Conservation (phyloP, 1,284 basidiomycete species). For the Prillingera fragicola region DNA sequence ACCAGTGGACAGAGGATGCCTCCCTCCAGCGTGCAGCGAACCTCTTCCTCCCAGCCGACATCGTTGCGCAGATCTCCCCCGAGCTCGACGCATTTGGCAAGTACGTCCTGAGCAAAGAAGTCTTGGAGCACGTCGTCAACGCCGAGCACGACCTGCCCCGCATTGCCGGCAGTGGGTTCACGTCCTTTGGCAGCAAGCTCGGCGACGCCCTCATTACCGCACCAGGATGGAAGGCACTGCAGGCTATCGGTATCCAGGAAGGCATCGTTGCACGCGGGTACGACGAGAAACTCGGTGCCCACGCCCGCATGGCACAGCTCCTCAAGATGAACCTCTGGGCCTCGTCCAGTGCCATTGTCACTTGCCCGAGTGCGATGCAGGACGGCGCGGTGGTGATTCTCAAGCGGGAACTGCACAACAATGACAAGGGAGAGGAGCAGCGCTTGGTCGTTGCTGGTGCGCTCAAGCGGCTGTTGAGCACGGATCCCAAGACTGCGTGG, state of each 20-base stretch:
- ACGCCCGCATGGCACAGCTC: slow-evolving; percentile 14
- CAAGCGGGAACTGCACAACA: slow-evolving; percentile 2
- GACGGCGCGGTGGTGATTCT: slow-evolving; percentile 11
- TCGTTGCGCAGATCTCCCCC: neutral
- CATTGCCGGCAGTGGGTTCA: slow-evolving; percentile 11
- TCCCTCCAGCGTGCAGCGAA: slow-evolving; percentile 5
- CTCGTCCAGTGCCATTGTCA: slow-evolving; percentile 5
- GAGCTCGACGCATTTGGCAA: slow-evolving; percentile 2
- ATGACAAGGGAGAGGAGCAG: neutral
- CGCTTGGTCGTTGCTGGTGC: slow-evolving; percentile 5
- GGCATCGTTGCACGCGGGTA: slow-evolving; percentile 15
- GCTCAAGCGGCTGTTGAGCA: slow-evolving; percentile 8
- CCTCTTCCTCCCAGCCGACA: slow-evolving; percentile 3
- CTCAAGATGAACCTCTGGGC: slow-evolving; percentile 16
- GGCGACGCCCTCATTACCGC: slow-evolving; percentile 11
- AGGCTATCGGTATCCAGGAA: slow-evolving; percentile 10
- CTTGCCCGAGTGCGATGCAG: slow-evolving; percentile 16
- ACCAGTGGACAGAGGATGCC: slow-evolving; percentile 10
- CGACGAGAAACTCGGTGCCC: slow-evolving; percentile 2
- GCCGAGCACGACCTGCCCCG: slow-evolving; percentile 16
- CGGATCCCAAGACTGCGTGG: slow-evolving; percentile 58
- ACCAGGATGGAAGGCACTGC: slow-evolving; percentile 14
- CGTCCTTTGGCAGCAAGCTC: slow-evolving; percentile 10
- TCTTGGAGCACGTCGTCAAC: slow-evolving; percentile 7
- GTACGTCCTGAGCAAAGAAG: slow-evolving; percentile 1